These are phyloP conservation scores for Gnomoniopsis sp. DNA, from an alignment of 2,329 filamentous ascomycete species.

Conservation along the genomic window DNA sequence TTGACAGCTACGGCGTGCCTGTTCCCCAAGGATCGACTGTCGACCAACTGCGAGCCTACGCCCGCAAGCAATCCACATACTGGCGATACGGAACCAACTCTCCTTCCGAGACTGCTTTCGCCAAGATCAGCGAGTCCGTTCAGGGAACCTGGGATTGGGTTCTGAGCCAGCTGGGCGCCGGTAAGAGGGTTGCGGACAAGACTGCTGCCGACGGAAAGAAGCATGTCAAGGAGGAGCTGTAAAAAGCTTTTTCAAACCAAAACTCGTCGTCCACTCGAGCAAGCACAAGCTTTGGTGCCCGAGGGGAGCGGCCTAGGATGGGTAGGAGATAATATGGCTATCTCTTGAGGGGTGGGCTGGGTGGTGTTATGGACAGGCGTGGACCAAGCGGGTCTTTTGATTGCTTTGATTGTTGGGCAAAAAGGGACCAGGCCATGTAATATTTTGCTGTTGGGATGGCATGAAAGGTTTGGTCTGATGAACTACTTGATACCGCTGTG, in stretches of 20 bases:
- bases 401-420: background rate
- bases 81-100: constrained; percentile 72
- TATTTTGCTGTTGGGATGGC: constrained; percentile 7
- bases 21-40: constrained; percentile 64
- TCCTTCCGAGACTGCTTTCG: constrained; percentile 62
- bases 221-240: constrained; percentile 48
- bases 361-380: background rate
- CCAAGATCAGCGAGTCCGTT: constrained; percentile 54
- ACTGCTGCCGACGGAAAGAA: constrained; percentile 39
- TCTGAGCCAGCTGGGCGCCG: constrained; percentile 43
- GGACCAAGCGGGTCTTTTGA: background rate
- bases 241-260: constrained; percentile 21
- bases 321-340: background rate
- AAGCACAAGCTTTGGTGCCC: background rate
- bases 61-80: constrained; percentile 70
- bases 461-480: constrained; percentile 1
- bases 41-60: constrained; percentile 68
- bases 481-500: constrained; percentile 15
- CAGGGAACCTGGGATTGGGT: constrained; percentile 51
- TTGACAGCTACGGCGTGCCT: constrained; percentile 72
- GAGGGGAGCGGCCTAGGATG: background rate
- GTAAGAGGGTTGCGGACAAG: constrained; percentile 45
- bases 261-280: background rate
- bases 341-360: background rate
- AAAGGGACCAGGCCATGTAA: constrained; percentile 1